Evolutionary conservation across 2,329 filamentous ascomycete genomes (phyloP).

Genomic region (Alternaria brassicae): DNA sequence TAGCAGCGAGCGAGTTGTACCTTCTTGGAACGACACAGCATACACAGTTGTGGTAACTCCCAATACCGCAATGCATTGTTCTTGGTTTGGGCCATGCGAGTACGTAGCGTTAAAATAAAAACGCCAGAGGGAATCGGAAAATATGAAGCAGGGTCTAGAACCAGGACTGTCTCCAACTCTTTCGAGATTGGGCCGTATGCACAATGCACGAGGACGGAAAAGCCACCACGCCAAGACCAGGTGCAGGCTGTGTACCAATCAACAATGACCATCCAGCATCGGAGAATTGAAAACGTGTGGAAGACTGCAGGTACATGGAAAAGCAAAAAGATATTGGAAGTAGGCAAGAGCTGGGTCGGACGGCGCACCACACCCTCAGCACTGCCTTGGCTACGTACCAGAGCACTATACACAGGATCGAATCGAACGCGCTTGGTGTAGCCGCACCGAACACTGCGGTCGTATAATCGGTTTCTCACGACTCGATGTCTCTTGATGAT

Average conservation of each 20-base stretch:
- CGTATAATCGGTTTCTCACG: slow-evolving; percentile 14
- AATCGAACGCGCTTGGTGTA: slow-evolving; percentile 23
- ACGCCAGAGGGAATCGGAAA: not conserved
- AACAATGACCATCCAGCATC: slow-evolving; percentile 13
- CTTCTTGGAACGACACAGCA: not conserved
- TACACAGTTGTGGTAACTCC: not conserved
- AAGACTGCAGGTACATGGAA: slow-evolving; percentile 12
- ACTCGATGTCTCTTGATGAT: slow-evolving; percentile 13
- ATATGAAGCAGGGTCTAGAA: slow-evolving; percentile 9
- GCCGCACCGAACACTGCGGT: slow-evolving; percentile 19
- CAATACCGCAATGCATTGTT: not conserved
- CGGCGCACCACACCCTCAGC: slow-evolving; percentile 10
- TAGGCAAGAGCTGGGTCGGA: slow-evolving; percentile 19
- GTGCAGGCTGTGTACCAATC: slow-evolving; percentile 16
- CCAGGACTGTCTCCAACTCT: slow-evolving; percentile 13
- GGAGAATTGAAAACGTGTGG: slow-evolving; percentile 11
- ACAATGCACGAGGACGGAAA: slow-evolving; percentile 17
- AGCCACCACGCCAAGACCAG: slow-evolving; percentile 20
- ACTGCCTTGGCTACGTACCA: slow-evolving; percentile 33
- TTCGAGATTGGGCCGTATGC: slow-evolving; percentile 16
- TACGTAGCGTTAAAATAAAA: slow-evolving; percentile 1
- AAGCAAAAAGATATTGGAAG: slow-evolving; percentile 15
- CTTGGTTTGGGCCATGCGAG: not conserved
- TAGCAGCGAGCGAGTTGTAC: slow-evolving; percentile 3
- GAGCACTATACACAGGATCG: slow-evolving; percentile 22